Evolutionary conservation across 1,139 yeast genomes (phyloP), one percentile per base, ranked within the genome.

Genomic region (Diutina sp.): DNA sequence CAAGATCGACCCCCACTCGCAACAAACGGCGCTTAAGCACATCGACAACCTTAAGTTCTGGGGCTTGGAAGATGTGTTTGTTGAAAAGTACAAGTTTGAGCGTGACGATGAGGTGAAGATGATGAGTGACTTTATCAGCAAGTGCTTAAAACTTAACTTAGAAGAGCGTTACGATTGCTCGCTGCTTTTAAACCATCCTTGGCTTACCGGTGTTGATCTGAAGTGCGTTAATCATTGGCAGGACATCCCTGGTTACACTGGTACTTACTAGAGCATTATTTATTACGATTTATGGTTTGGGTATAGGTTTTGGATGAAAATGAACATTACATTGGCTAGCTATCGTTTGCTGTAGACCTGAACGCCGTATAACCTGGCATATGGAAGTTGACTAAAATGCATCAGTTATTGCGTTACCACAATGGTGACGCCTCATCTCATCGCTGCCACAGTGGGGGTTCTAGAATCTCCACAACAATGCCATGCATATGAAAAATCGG

Each of bases 31-130:
- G 35, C 69, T 86, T 60, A 77, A 79, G 61, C 81, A 82, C 63
- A 85, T 86, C 60, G 78, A 79, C 58, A 78, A 78, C 61, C 74
- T 87, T 59, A 85, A 85, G 65, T 84, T 78, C 59, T 87, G 95
- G 95, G 76, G 81, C 14, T 76, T 88, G 58, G 69, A 72, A 55
- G 83, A 80, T 58, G 95, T 88, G 2, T 72, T 89, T 51, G 72
- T 75, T 55, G 91, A 87, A 59, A 87, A 89, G 71, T 90, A 89
- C 67, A 84, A 84, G 61, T 79, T 85, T 64, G 64, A 61, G 47
- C 57, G 60, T 11, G 66, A 64, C 56, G 59, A 63, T 32, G 63
- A 65, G 46, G 65, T 65, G 47, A 59, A 58, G 52, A 61, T 66
- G 53, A 58, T 74, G 77, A 51, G 75, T 70, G 60, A 72, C 72